Percentiles rank a stretch among this genome's conserved stretches.
phyloP scores from a whole-genome alignment of 257 asterid species.

The Haberlea rhodopensis region DNA sequence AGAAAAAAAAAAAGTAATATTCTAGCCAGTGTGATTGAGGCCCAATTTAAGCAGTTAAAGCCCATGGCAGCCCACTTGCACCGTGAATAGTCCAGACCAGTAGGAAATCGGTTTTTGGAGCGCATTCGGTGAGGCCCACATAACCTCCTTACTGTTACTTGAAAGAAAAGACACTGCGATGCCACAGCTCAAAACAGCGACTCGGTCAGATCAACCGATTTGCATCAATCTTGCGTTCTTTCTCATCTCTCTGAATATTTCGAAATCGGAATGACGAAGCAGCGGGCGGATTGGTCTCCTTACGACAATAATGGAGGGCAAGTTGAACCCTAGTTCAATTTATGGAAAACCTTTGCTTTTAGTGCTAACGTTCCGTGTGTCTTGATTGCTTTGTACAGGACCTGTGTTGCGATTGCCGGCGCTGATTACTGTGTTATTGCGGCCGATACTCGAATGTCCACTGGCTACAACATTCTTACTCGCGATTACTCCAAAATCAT shows the following conservation, averaged over 20 bases:
- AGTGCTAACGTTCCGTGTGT: constrained; percentile 9
- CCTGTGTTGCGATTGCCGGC: constrained; percentile 91
- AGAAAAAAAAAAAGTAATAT: no score
- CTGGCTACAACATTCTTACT: constrained; percentile 74
- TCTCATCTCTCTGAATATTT: constrained; percentile 13
- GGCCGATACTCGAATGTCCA: constrained; percentile 89
- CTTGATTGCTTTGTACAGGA: constrained; percentile 44
- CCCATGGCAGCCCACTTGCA: no score
- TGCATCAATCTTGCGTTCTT: constrained; percentile 17
- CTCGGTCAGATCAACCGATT: constrained; percentile 21
- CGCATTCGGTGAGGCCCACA: not conserved
- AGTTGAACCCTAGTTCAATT: constrained; percentile 31
- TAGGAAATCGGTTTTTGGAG: not conserved
- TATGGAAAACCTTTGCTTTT: not conserved
- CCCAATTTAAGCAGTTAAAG: no score
- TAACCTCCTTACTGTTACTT: constrained; percentile 20
- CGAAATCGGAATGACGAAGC: constrained; percentile 56
- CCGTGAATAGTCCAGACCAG: no score
- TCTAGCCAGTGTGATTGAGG: no score
- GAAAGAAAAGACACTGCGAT: constrained; percentile 26
- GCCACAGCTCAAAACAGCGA: not conserved
- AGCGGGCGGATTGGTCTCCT: constrained; percentile 90
- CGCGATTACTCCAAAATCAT: constrained; percentile 92
- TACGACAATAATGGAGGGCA: constrained; percentile 99
- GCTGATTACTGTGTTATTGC: constrained; percentile 95